Percentiles rank a stretch among this genome's conserved stretches.
phyloP scores from a whole-genome alignment of 2,329 filamentous ascomycete species.

The Fusarium proliferatum region DNA sequence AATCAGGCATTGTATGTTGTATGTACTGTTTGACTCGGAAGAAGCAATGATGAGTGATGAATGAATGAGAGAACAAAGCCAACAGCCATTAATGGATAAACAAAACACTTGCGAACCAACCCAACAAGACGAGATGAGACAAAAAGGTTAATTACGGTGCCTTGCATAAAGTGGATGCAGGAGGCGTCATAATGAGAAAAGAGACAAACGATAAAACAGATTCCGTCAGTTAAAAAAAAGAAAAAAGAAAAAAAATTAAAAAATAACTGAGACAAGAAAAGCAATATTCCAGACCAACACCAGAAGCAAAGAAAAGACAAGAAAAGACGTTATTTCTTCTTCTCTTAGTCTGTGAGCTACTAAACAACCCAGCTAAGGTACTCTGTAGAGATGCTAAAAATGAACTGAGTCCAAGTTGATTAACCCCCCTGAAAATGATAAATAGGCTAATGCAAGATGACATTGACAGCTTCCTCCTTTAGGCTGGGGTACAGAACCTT shows the following conservation, averaged over 20 bases:
- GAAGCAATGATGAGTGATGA: slow-evolving; percentile 7
- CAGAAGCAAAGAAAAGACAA: slow-evolving; percentile 24
- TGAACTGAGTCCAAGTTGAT: neutral
- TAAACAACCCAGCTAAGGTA: neutral
- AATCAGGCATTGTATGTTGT: neutral
- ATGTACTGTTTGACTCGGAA: neutral
- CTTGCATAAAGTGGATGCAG: slow-evolving; percentile 32
- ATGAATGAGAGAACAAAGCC: slow-evolving; percentile 20
- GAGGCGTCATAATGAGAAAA: slow-evolving; percentile 23
- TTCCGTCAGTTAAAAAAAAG: neutral
- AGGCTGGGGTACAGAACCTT: slow-evolving; percentile 20
- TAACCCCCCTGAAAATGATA: slow-evolving; percentile 5
- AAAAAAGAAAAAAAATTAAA: neutral
- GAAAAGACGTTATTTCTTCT: neutral
- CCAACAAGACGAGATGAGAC: neutral
- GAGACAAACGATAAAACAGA: slow-evolving; percentile 17
- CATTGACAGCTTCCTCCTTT: slow-evolving; percentile 40
- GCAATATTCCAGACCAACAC: slow-evolving; percentile 35
- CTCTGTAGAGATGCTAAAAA: neutral
- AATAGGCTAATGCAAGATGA: slow-evolving; percentile 43
- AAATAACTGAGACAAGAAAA: slow-evolving; percentile 19
- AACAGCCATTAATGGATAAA: neutral
- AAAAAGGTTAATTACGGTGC: slow-evolving; percentile 15
- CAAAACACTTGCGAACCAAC: neutral
- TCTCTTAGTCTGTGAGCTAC: neutral